phyloP scores from a whole-genome alignment of 768 basidiomycete genomes.

The Hortiboletus flavorubellus region DNA sequence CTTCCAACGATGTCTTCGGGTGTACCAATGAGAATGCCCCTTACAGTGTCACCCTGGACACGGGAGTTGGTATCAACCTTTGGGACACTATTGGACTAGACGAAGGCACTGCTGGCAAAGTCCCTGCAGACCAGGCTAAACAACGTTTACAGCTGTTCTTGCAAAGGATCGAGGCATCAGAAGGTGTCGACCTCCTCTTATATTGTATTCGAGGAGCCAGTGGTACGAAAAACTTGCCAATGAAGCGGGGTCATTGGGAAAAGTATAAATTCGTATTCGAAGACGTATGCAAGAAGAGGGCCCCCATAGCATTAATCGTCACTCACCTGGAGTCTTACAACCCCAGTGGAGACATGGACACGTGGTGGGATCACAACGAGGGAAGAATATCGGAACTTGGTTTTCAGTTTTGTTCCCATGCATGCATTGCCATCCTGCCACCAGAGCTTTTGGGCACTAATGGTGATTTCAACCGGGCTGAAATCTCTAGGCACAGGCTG shows the following conservation, averaged over 20 bases:
- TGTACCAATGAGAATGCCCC: slow-evolving; percentile 25
- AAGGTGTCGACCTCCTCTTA: slow-evolving; percentile 26
- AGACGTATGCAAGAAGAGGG: slow-evolving; percentile 22
- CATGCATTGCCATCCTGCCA: slow-evolving; percentile 33
- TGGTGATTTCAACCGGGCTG: slow-evolving; percentile 6
- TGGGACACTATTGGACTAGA: slow-evolving; percentile 38
- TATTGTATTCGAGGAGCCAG: slow-evolving; percentile 28
- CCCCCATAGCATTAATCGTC: slow-evolving; percentile 26
- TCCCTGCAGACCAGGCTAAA: slow-evolving; percentile 15
- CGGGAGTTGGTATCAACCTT: slow-evolving; percentile 19
- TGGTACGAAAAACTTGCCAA: slow-evolving; percentile 7
- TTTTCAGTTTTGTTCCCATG: slow-evolving; percentile 34
- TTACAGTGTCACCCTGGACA: slow-evolving; percentile 17
- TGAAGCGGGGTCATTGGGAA: slow-evolving; percentile 16
- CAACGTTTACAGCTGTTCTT: slow-evolving; percentile 26
- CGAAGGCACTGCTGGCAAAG: slow-evolving; percentile 25
- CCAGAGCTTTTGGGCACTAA: neutral
- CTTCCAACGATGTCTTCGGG: slow-evolving; percentile 28
- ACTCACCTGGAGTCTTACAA: slow-evolving; percentile 29
- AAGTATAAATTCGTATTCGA: slow-evolving; percentile 24
- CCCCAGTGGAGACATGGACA: slow-evolving; percentile 25
- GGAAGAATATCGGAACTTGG: slow-evolving; percentile 22
- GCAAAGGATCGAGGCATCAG: slow-evolving; percentile 9
- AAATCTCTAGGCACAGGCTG: slow-evolving; percentile 11
- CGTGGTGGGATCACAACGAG: slow-evolving; percentile 37